Conservation (phyloP, 2,329 filamentous ascomycete genomes). For the Cordyceps tenuipes region DNA sequence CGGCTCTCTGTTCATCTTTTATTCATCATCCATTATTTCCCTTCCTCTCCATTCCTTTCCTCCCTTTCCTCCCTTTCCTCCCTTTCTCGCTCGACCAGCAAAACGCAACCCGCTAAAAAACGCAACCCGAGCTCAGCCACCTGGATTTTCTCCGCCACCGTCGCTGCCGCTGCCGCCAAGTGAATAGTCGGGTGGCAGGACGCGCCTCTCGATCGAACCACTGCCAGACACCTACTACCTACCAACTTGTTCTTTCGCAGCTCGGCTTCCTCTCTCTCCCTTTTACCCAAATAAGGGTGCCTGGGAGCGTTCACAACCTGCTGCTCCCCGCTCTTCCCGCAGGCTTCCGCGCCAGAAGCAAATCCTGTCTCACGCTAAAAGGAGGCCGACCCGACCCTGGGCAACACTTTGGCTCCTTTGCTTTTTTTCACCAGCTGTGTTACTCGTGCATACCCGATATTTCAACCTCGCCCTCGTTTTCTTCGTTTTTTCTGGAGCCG, state of each 20-base stretch:
- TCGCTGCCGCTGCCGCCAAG: not conserved
- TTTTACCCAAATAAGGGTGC: not conserved
- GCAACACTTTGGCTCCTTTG: not conserved
- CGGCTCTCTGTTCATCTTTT: not conserved
- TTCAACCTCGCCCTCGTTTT: not conserved
- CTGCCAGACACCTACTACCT: not conserved
- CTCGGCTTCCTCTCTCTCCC: not conserved
- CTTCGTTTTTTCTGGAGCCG: not conserved
- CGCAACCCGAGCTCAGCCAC: not conserved
- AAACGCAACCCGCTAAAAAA: not conserved
- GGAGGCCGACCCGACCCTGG: not conserved
- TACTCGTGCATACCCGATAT: slow-evolving; percentile 4
- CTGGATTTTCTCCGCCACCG: not conserved
- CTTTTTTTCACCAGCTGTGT: not conserved
- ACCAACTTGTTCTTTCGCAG: not conserved
- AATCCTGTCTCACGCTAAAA: slow-evolving; percentile 3
- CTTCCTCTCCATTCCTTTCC: too few species aligned
- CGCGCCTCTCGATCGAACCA: slow-evolving; percentile 7
- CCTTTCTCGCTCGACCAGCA: not conserved
- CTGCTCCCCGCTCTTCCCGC: not conserved
- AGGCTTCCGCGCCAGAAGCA: not conserved
- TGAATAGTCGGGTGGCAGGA: not conserved
- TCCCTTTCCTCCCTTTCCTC: too few species aligned
- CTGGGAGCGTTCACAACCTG: not conserved
- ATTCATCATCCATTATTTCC: not conserved